Conservation (phyloP, 73 alveolate species). For the Paramecium tetraurelia region DNA sequence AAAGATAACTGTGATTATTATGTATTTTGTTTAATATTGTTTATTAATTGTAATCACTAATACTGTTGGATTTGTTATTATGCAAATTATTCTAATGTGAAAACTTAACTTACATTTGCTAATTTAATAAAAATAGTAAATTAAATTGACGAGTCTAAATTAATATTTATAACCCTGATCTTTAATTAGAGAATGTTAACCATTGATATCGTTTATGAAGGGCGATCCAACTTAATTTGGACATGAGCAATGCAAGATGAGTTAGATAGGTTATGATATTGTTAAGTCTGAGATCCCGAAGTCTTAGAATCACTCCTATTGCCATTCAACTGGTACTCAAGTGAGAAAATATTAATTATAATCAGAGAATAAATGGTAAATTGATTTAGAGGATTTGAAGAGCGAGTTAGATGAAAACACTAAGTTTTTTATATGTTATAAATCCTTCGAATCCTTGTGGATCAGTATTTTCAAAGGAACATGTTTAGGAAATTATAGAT, state of each 20-base stretch:
- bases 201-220: constrained; percentile 32
- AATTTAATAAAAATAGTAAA: neutral
- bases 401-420: constrained; percentile 70
- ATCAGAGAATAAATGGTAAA: constrained; percentile 79
- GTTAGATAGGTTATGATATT: constrained; percentile 26
- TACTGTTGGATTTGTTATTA: neutral
- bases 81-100: no score
- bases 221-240: constrained; percentile 63
- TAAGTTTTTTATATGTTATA: constrained; percentile 65
- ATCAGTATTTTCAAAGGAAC: constrained; percentile 74
- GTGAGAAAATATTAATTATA: constrained; percentile 69
- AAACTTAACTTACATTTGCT: no score
- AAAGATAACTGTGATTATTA: neutral
- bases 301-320: constrained; percentile 31
- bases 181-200: neutral
- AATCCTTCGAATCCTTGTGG: constrained; percentile 94
- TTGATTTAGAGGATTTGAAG: constrained; percentile 66
- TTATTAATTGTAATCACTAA: neutral
- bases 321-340: constrained; percentile 44
- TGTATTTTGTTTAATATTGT: neutral
- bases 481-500: constrained; percentile 68
- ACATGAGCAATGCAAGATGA: constrained; percentile 36
- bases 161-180: neutral
- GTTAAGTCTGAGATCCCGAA: constrained; percentile 1
- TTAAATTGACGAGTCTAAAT: neutral